These are phyloP conservation scores for Elongisporangium anandrum DNA, from an alignment of 352 stramenopile species.

Conservation along the genomic window DNA sequence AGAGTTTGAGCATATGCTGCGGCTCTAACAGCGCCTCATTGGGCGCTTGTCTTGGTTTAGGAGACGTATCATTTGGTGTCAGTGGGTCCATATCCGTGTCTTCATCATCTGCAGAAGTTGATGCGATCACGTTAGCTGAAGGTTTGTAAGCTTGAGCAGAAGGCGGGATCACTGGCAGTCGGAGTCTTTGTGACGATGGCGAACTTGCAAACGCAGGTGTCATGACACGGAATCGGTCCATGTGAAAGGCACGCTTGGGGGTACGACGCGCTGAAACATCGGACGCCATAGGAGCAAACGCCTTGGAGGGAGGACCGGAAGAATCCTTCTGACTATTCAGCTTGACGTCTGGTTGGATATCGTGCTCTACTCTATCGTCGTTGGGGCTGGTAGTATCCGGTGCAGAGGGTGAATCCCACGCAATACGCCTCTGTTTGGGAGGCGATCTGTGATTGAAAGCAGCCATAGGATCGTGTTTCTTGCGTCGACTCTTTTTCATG, in stretches of 20 bases:
- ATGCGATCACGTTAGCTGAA: background rate
- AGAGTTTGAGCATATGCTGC: slow-evolving; percentile 69
- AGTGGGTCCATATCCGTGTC: slow-evolving; percentile 3
- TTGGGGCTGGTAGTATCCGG: background rate
- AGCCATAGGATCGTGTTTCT: background rate
- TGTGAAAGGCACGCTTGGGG: slow-evolving; percentile 52
- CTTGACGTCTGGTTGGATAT: background rate
- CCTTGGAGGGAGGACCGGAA: background rate
- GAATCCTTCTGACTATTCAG: background rate
- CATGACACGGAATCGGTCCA: slow-evolving; percentile 60
- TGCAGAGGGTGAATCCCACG: background rate
- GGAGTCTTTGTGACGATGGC: slow-evolving; percentile 9
- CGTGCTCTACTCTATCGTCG: background rate
- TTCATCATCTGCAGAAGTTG: background rate
- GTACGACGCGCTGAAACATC: slow-evolving; percentile 29
- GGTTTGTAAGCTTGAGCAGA: slow-evolving; percentile 16
- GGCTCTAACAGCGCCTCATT: slow-evolving; percentile 35
- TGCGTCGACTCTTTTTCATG: background rate
- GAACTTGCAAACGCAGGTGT: slow-evolving; percentile 37
- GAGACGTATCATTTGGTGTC: background rate
- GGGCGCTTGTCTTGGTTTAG: background rate
- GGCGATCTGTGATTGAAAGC: slow-evolving; percentile 5
- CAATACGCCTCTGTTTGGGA: background rate
- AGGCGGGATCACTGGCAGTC: slow-evolving; percentile 20
- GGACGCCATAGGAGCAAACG: slow-evolving; percentile 6